Percentiles rank a stretch among this genome's conserved stretches.
Conservation (phyloP, 208 protist genomes). For the Balamuthia mandrillaris region DNA sequence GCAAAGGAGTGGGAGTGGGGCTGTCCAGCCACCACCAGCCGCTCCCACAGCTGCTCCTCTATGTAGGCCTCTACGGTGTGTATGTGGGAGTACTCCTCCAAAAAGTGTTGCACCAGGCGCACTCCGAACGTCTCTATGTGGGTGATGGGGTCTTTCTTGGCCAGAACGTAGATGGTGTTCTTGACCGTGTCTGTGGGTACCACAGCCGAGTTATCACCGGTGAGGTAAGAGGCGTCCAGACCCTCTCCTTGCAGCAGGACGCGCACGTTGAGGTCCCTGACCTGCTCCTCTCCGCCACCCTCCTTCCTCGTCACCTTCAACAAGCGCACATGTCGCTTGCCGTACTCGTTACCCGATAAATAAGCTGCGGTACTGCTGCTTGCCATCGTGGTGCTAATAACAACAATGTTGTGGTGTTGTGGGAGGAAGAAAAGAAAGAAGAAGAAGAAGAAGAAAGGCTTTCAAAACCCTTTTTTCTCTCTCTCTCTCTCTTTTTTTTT, state of each 20-base stretch:
- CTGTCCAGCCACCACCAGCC: not conserved
- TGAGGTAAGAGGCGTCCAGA: constrained; percentile 23
- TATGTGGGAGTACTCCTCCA: not conserved
- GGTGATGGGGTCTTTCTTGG: constrained; percentile 39
- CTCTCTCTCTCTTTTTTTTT: too few species aligned
- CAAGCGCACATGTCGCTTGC: constrained; percentile 47
- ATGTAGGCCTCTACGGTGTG: not conserved
- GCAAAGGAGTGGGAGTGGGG: constrained; percentile 43
- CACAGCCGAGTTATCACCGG: constrained; percentile 47
- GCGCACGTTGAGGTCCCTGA: constrained; percentile 45
- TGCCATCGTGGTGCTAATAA: too few species aligned
- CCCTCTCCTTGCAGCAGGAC: constrained; percentile 40
- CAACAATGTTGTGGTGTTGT: too few species aligned
- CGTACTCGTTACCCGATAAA: constrained; percentile 47
- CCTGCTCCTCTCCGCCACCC: not conserved
- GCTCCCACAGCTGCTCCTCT: constrained; percentile 2
- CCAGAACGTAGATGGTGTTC: constrained; percentile 53
- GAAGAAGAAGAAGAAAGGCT: too few species aligned
- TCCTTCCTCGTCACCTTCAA: constrained; percentile 40
- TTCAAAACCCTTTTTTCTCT: too few species aligned
- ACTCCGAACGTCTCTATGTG: constrained; percentile 20
- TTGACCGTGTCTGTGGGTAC: constrained; percentile 58
- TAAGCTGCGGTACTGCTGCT: constrained; percentile 40
- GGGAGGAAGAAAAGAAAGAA: too few species aligned
- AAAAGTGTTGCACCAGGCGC: not conserved